Evolutionary conservation across 805 yeast species (phyloP).

Genomic region (Yamadazyma kitorensis): DNA sequence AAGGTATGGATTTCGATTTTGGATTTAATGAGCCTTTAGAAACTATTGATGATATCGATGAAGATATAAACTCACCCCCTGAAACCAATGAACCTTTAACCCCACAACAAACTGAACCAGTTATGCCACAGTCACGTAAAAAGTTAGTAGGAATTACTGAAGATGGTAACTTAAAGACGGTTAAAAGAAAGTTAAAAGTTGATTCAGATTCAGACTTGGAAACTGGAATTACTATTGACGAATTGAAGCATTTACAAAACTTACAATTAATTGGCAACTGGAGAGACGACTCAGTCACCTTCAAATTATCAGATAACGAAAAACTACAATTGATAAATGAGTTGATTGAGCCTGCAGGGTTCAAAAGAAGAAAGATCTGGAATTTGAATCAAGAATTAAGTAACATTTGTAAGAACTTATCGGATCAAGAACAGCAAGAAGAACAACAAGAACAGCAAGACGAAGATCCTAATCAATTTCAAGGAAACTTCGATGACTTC

Average conservation of each 20-base stretch:
- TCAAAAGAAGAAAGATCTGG: constrained; percentile 26
- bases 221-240: constrained; percentile 38
- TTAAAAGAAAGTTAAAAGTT: constrained; percentile 43
- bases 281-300: constrained; percentile 19
- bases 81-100: constrained; percentile 21
- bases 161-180: constrained; percentile 45
- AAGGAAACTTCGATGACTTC: constrained; percentile 11
- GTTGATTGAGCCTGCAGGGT: constrained; percentile 25
- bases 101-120: constrained; percentile 13
- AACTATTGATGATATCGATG: constrained; percentile 19
- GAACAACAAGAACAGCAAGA: constrained; percentile 9
- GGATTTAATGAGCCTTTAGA: constrained; percentile 45
- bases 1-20: constrained; percentile 22
- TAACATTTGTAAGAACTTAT: constrained; percentile 7
- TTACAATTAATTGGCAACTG: constrained; percentile 17
- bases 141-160: constrained; percentile 34
- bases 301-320: constrained; percentile 27
- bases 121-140: constrained; percentile 6
- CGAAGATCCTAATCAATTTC: constrained; percentile 20
- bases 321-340: constrained; percentile 35
- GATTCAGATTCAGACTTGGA: constrained; percentile 46
- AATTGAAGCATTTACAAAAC: constrained; percentile 26
- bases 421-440: constrained; percentile 16
- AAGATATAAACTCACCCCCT: constrained; percentile 10
- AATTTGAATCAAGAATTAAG: constrained; percentile 11